Percentiles rank a stretch among this genome's conserved stretches.
These are phyloP conservation scores for Colletotrichum abscissum DNA, from an alignment of 2,329 filamentous ascomycete genomes.

Conservation along the genomic window DNA sequence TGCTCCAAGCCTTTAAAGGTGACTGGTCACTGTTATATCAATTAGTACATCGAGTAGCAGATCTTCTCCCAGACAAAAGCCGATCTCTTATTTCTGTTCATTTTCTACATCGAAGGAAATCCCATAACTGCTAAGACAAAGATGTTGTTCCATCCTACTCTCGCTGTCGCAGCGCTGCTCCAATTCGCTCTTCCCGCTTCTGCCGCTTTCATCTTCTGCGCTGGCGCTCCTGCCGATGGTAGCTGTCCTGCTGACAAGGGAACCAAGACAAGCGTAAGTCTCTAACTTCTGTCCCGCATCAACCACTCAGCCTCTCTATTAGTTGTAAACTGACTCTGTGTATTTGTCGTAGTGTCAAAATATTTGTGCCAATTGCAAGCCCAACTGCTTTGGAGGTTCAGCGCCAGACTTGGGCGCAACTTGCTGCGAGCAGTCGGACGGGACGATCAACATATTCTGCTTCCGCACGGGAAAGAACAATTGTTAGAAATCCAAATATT, in stretches of 20 bases:
- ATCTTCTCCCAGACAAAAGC: not conserved
- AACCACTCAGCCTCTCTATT: not conserved
- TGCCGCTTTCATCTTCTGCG: not conserved
- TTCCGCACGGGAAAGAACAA: not conserved
- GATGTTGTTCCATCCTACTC: not conserved
- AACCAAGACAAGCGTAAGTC: not conserved
- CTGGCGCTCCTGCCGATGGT: not conserved
- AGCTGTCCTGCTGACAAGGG: not conserved
- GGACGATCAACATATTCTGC: not conserved
- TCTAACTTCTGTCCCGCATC: not conserved
- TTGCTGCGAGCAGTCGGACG: not conserved
- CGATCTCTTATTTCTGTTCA: not conserved
- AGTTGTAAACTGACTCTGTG: not conserved
- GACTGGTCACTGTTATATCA: not conserved
- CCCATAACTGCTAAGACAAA: not conserved
- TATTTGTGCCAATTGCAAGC: not conserved
- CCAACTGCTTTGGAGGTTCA: not conserved
- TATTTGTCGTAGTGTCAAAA: not conserved
- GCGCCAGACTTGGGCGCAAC: not conserved
- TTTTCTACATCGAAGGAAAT: not conserved
- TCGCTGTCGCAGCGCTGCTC: not conserved
- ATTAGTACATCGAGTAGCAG: not conserved
- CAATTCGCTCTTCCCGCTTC: not conserved
- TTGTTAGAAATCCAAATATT: not conserved
- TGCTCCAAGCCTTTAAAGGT: not conserved